Conservation (phyloP, 2,329 filamentous ascomycete species). For the Fusarium redolens region DNA sequence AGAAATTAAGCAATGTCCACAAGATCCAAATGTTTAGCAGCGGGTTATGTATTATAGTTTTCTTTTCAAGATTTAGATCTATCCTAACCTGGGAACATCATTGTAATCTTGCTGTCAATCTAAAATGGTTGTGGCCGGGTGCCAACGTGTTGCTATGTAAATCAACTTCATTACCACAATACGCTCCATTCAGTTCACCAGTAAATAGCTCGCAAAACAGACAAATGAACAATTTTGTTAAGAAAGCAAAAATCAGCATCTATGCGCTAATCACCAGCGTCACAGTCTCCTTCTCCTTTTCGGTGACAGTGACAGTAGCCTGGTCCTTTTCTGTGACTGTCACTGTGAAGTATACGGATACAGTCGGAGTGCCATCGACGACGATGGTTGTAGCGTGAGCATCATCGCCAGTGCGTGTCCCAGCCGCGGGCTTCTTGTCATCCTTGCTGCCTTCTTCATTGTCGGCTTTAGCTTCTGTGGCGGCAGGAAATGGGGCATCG, state of each 20-base stretch:
- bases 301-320: conserved; percentile 51
- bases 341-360: conserved; percentile 52
- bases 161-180: conserved; percentile 39
- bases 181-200: background rate
- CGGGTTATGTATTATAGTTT: background rate
- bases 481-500: conserved; percentile 18
- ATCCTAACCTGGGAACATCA: background rate
- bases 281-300: conserved; percentile 47
- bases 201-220: background rate
- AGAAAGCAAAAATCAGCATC: conserved; percentile 2
- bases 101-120: background rate
- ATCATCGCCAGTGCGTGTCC: conserved; percentile 22
- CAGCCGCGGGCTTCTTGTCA: conserved; percentile 20
- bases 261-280: conserved; percentile 48
- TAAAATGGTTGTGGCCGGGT: background rate
- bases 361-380: conserved; percentile 49
- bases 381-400: conserved; percentile 41
- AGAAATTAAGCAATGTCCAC: background rate
- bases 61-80: background rate
- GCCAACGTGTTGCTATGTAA: background rate
- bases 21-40: background rate
- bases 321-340: conserved; percentile 50
- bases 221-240: background rate
- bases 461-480: conserved; percentile 26
- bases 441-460: background rate